These are phyloP conservation scores for Albugo candida DNA, from an alignment of 352 stramenopile genomes.

Conservation along the genomic window DNA sequence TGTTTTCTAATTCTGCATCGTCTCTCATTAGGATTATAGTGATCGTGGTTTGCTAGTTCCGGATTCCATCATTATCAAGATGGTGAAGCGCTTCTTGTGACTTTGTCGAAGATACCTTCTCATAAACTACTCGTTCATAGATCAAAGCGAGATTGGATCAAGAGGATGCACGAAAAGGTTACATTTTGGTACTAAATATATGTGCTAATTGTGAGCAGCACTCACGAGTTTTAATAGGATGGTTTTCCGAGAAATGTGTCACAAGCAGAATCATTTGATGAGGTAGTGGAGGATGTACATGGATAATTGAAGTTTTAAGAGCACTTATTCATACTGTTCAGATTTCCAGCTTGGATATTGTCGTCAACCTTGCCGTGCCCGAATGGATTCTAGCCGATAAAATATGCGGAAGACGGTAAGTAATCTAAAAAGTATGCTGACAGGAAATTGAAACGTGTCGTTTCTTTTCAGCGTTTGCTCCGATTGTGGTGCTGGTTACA, in stretches of 20 bases:
- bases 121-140: constrained; percentile 6
- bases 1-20: background rate
- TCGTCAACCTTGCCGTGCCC: constrained; percentile 78
- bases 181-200: constrained; percentile 36
- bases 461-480: constrained; percentile 37
- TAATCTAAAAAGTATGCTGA: background rate
- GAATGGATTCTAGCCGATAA: constrained; percentile 81
- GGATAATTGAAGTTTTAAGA: background rate
- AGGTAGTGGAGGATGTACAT: constrained; percentile 6
- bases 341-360: constrained; percentile 49
- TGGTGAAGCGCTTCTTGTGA: constrained; percentile 18
- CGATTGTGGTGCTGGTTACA: constrained; percentile 71
- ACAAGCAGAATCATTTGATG: constrained; percentile 69
- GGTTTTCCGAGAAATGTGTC: constrained; percentile 79
- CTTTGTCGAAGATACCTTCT: background rate
- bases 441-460: background rate
- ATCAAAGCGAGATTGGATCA: constrained; percentile 51
- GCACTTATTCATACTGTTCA: constrained; percentile 1
- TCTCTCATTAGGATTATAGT: constrained; percentile 42
- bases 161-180: constrained; percentile 51
- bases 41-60: constrained; percentile 66
- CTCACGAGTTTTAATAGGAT: constrained; percentile 16
- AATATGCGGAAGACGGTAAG: constrained; percentile 67
- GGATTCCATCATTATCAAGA: constrained; percentile 78
- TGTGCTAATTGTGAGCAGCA: background rate